phyloP scores from a whole-genome alignment of 306 rosid species.

The Cotoneaster glaucophyllus region DNA sequence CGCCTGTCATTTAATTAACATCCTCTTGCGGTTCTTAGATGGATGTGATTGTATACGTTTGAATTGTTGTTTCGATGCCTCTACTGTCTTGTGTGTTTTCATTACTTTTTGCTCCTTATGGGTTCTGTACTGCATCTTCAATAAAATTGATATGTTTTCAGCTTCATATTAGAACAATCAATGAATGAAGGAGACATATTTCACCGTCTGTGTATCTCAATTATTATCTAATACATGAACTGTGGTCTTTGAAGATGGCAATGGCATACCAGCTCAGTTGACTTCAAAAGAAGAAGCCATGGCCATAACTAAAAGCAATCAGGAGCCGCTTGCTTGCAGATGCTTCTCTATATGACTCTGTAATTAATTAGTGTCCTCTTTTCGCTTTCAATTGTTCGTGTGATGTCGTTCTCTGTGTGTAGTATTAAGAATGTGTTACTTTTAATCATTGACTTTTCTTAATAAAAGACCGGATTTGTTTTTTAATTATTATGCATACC shows the following conservation, averaged over 20 bases:
- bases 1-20: not conserved
- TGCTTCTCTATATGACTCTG: not conserved
- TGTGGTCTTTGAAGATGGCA: not conserved
- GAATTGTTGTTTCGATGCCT: too few relatives aligned
- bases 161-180: not conserved
- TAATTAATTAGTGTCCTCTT: not conserved
- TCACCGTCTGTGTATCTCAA: too few relatives aligned
- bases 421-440: not conserved
- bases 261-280: slow-evolving; percentile 17
- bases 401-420: not conserved
- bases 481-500: not conserved
- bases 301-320: slow-evolving; percentile 1
- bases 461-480: not conserved
- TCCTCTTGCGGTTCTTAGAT: not conserved
- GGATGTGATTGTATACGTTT: not conserved
- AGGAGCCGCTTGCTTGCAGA: not conserved
- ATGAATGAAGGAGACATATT: too few relatives aligned
- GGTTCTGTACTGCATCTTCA: not conserved
- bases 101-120: not conserved
- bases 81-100: too few relatives aligned
- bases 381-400: not conserved
- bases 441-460: not conserved
- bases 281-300: not conserved
- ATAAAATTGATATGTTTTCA: not conserved
- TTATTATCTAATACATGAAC: too few relatives aligned